Evolutionary conservation across 768 basidiomycete genomes (phyloP), one percentile per base, ranked within the genome.

Genomic region (Kwoniella dendrophila): DNA sequence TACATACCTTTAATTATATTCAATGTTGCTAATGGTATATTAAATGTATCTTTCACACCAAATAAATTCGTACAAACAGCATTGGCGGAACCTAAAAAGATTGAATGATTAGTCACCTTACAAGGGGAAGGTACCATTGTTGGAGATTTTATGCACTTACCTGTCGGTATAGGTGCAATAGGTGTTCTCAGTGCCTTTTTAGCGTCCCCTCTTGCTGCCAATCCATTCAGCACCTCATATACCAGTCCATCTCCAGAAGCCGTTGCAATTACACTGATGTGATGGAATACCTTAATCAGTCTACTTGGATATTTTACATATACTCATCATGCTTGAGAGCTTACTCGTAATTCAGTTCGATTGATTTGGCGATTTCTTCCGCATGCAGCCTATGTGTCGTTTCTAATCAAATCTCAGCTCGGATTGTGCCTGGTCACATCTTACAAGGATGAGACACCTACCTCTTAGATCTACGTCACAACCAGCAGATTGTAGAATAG

Each of bases 191-290:
- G 56, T 4, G 77, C 78, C 38, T 71, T 67, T 22, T 55, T 55
- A 14, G 77, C 80, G 62, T 80, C 77, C 4, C 62, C 24, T 30
- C 79, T 63, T 2, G 49, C 50, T 1, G 79, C 78, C 18, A 80
- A 59, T 10, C 80, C 80, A 52, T 79, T 79, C 43, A 79, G 44
- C 1, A 79, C 64, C 45, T 80, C 80, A 58, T 79, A 76, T 6
- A 78, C 71, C 33, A 78, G 53, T 7, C 80, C 80, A 56, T 80
- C 80, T 4, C 80, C 80, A 0, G 77, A 78, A 1, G 74, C 73
- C 0, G 72, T 64, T 0, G 74, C 76, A 3, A 79, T 73, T 26
- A 75, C 75, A 56, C 79, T 80, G 55, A 1, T 0, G 0, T 6
- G 1, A 34, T 29, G 2, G 12, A 18, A 14, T 11, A 34, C 1